A percentile compares a stretch with the other conserved stretches of the same genome.
phyloP scores from a whole-genome alignment of 345 rosid species.

The Salix viminalis region DNA sequence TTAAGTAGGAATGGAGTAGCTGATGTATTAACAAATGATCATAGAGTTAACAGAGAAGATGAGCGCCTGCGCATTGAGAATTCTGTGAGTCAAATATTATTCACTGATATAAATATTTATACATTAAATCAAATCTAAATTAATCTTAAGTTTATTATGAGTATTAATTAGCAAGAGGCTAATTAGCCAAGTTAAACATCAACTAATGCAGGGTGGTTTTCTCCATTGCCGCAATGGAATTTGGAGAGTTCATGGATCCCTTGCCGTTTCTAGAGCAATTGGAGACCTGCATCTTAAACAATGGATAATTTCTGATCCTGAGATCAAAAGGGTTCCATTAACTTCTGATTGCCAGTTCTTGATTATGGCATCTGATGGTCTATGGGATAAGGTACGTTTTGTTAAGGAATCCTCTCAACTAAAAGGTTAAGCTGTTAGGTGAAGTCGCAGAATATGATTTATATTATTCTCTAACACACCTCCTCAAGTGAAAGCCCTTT shows the following conservation, averaged over 20 bases:
- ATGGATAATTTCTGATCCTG: slow-evolving; percentile 56
- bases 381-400: slow-evolving; percentile 53
- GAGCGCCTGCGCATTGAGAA: slow-evolving; percentile 44
- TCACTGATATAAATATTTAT: not conserved
- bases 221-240: slow-evolving; percentile 39
- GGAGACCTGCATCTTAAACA: slow-evolving; percentile 51
- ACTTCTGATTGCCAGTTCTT: slow-evolving; percentile 41
- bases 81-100: slow-evolving; percentile 18
- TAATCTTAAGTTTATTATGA: too few species aligned
- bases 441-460: too few species aligned
- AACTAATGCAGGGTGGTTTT: slow-evolving; percentile 44
- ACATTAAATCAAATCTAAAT: not conserved
- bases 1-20: slow-evolving; percentile 45
- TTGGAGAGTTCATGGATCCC: slow-evolving; percentile 53
- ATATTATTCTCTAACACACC: too few species aligned
- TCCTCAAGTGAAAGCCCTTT: too few species aligned
- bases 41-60: slow-evolving; percentile 37
- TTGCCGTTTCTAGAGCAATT: slow-evolving; percentile 51
- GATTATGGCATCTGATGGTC: slow-evolving; percentile 55
- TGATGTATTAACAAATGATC: slow-evolving; percentile 35
- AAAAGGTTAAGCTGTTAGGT: too few species aligned
- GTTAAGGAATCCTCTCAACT: too few species aligned
- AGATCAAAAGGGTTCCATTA: slow-evolving; percentile 24
- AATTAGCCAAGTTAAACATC: not conserved
- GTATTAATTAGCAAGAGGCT: not conserved